Evolutionary conservation across 768 basidiomycete genomes (phyloP).

Genomic region (Tephrocybe sp.): DNA sequence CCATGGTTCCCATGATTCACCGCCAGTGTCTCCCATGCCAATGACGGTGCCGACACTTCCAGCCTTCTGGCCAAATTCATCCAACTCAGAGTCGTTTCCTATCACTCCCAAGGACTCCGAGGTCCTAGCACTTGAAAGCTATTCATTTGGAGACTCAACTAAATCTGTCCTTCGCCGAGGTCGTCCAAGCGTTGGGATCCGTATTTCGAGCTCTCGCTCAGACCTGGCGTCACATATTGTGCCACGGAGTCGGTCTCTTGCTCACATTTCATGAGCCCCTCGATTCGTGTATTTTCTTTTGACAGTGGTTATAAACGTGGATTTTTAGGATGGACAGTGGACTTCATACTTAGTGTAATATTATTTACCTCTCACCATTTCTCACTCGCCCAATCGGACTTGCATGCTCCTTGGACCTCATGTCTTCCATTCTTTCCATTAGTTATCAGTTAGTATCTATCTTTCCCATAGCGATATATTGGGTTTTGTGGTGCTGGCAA

Average conservation of each 20-base stretch:
- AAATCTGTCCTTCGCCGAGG: slow-evolving; percentile 25
- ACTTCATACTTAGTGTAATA: slow-evolving; percentile 19
- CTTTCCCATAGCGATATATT: background rate
- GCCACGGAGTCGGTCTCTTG: slow-evolving; percentile 26
- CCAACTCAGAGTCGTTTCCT: slow-evolving; percentile 40
- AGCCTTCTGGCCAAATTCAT: slow-evolving; percentile 43
- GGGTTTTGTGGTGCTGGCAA: background rate
- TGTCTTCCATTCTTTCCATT: background rate
- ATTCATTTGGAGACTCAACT: slow-evolving; percentile 26
- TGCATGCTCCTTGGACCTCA: background rate
- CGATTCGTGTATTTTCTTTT: background rate
- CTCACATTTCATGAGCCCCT: slow-evolving; percentile 23
- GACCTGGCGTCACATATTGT: slow-evolving; percentile 25
- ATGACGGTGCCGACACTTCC: slow-evolving; percentile 68
- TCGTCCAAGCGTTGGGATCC: slow-evolving; percentile 38
- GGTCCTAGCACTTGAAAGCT: slow-evolving; percentile 16
- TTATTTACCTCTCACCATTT: background rate
- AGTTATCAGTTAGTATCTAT: background rate
- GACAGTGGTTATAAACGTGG: slow-evolving; percentile 12
- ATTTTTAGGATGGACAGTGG: slow-evolving; percentile 6
- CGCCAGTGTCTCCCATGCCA: slow-evolving; percentile 39
- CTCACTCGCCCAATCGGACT: background rate
- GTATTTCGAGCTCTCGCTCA: slow-evolving; percentile 39
- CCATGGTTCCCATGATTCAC: slow-evolving; percentile 38
- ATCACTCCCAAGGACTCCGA: slow-evolving; percentile 37